phyloP scores from a whole-genome alignment of 176 grass and related monocot species.

The Carex scoparia region DNA sequence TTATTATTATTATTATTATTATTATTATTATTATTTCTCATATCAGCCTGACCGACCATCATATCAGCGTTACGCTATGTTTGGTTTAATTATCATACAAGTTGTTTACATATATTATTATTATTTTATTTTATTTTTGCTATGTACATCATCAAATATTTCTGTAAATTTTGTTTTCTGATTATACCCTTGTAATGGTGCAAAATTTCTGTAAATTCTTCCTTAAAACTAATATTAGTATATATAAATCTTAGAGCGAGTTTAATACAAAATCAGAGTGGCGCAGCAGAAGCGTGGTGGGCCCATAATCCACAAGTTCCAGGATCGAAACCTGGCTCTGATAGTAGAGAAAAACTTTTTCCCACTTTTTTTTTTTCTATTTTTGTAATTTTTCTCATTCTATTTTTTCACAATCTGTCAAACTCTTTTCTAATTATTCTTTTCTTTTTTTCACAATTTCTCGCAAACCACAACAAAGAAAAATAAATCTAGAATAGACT shows the following conservation, averaged over 20 bases:
- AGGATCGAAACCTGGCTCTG: constrained; percentile 68
- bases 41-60: neutral
- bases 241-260: too few relatives aligned
- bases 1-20: too few relatives aligned
- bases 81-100: neutral
- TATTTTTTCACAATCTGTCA: too few relatives aligned
- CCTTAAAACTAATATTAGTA: too few relatives aligned
- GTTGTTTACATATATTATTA: neutral
- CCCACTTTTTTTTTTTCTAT: too few relatives aligned
- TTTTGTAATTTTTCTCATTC: too few relatives aligned
- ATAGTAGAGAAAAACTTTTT: constrained; percentile 11
- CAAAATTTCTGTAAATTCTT: too few relatives aligned
- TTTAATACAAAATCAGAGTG: constrained; percentile 48
- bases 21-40: neutral
- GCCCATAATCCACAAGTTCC: constrained; percentile 77
- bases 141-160: neutral
- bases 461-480: neutral
- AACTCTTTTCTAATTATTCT: too few relatives aligned
- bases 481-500: neutral
- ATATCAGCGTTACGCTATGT: neutral
- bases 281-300: constrained; percentile 87
- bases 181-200: neutral
- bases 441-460: too few relatives aligned
- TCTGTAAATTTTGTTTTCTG: neutral
- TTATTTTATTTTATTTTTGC: neutral